A percentile compares a stretch with the other conserved stretches of the same genome.
Evolutionary conservation across 192 early-diverging fungal species (phyloP).

Genomic region (Coemansia sp.): DNA sequence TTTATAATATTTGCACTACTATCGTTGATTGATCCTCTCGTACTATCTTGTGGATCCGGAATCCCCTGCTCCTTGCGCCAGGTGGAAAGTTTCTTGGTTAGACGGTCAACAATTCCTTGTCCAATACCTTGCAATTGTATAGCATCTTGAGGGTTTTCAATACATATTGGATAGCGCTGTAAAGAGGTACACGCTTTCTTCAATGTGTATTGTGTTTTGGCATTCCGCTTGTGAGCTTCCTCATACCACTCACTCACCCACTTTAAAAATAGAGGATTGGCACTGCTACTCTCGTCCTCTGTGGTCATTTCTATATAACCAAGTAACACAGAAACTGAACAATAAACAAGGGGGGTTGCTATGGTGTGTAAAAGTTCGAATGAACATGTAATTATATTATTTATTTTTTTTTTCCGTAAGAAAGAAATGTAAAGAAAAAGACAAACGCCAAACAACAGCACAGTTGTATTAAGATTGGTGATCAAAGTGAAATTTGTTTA

Average conservation of each 20-base stretch:
- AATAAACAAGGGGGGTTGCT: neutral
- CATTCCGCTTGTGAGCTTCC: constrained; percentile 46
- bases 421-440: neutral
- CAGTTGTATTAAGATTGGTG: neutral
- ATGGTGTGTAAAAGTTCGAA: neutral
- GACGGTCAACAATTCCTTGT: constrained; percentile 48
- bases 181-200: constrained; percentile 69
- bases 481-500: neutral
- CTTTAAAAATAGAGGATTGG: constrained; percentile 64
- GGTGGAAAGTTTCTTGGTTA: constrained; percentile 56
- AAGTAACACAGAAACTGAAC: no score
- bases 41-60: neutral
- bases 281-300: constrained; percentile 49
- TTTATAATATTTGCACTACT: neutral
- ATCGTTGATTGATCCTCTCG: neutral
- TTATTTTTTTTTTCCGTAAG: constrained; percentile 7
- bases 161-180: constrained; percentile 57
- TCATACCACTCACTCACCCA: constrained; percentile 75
- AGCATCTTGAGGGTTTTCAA: constrained; percentile 62
- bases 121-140: constrained; percentile 66
- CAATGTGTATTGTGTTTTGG: constrained; percentile 56
- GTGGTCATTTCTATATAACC: constrained; percentile 7
- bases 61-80: constrained; percentile 60
- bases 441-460: neutral
- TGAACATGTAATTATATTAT: neutral